Evolutionary conservation across 495 filamentous ascomycete genomes (phyloP).

Genomic region (Lophiotrema nucula): DNA sequence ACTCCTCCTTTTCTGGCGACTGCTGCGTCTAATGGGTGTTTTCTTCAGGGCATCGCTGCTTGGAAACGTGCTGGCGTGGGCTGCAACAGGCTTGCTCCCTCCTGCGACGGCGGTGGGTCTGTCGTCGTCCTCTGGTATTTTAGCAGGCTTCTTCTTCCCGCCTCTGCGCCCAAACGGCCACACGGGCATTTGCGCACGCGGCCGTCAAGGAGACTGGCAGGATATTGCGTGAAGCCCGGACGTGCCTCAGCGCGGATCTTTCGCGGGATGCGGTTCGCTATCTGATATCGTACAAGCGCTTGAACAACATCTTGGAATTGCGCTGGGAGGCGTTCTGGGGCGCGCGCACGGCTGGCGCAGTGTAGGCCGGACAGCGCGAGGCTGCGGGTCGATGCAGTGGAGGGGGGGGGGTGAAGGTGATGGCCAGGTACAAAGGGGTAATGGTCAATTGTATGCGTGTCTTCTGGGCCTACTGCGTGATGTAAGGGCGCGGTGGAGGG

Average conservation of each 20-base stretch:
- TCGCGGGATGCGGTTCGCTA: slow-evolving; percentile 8
- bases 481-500: neutral
- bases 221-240: neutral
- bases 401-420: neutral
- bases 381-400: neutral
- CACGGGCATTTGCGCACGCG: slow-evolving; percentile 30
- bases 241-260: slow-evolving; percentile 3
- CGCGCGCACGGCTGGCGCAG: too few relatives aligned
- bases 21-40: slow-evolving; percentile 21
- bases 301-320: neutral
- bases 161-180: slow-evolving; percentile 36
- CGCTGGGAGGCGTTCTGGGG: too few relatives aligned
- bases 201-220: neutral
- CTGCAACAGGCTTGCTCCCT: slow-evolving; percentile 28
- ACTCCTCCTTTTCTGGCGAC: slow-evolving; percentile 27
- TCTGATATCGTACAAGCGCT: neutral
- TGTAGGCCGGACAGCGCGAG: neutral
- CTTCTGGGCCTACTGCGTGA: neutral
- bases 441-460: neutral
- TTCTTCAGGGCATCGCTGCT: slow-evolving; percentile 27
- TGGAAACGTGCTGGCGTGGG: slow-evolving; percentile 2
- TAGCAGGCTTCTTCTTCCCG: slow-evolving; percentile 25
- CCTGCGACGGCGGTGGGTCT: slow-evolving; percentile 23
- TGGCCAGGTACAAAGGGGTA: neutral
- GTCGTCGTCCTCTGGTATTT: too few relatives aligned